phyloP scores from a whole-genome alignment of 169 alveolate species.

The Cystoisospora suis region DNA sequence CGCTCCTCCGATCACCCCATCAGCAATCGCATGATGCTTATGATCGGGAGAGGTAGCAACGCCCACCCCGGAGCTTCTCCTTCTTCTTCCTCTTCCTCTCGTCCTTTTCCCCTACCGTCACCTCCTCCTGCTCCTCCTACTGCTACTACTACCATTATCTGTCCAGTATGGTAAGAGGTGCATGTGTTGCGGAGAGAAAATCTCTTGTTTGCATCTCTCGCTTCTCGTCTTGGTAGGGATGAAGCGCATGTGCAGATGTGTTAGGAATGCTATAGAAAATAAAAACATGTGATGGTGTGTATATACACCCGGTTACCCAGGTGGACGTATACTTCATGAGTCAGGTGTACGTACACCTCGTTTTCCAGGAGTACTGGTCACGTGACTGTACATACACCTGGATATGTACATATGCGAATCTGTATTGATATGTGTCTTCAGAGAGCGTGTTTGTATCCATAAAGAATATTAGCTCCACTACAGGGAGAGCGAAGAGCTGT shows the following conservation, averaged over 20 bases:
- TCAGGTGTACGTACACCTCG: background rate
- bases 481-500: background rate
- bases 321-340: background rate
- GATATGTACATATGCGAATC: background rate
- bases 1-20: background rate
- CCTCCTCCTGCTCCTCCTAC: background rate
- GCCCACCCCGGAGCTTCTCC: background rate
- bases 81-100: background rate
- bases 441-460: background rate
- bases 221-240: too few species aligned
- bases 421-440: background rate
- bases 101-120: background rate
- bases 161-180: background rate
- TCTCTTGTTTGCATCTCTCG: too few species aligned
- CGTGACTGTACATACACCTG: background rate
- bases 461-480: background rate
- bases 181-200: background rate
- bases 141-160: background rate
- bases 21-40: background rate
- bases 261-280: background rate
- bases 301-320: background rate
- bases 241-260: background rate
- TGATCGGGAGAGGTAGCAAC: background rate
- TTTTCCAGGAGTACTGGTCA: background rate
- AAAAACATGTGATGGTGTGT: background rate